Percentiles rank a stretch among this genome's conserved stretches.
Conservation (phyloP, 2,329 filamentous ascomycete species). For the Colletotrichum graminicola region DNA sequence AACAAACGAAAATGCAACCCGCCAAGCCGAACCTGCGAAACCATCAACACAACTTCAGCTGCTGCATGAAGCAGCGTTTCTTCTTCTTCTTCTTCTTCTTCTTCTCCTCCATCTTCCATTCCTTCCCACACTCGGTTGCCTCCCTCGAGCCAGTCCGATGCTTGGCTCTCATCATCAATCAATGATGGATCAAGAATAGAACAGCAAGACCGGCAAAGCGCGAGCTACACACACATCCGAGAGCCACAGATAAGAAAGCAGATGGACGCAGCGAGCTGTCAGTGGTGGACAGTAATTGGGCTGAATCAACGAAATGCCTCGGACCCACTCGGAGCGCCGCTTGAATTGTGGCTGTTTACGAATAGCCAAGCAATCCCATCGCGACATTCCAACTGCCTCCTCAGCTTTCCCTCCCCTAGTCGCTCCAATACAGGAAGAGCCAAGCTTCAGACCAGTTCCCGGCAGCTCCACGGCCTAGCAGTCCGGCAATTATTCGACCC, state of each 20-base stretch:
- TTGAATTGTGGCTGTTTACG: conserved; percentile 34
- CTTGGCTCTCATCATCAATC: conserved; percentile 13
- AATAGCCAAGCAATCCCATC: conserved; percentile 16
- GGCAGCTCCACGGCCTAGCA: conserved; percentile 36
- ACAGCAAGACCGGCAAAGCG: conserved; percentile 1
- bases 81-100: conserved; percentile 25
- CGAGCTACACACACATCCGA: not conserved
- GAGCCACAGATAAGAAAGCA: conserved; percentile 35
- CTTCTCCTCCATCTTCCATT: not conserved
- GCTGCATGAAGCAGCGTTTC: conserved; percentile 8
- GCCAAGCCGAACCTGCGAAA: conserved; percentile 34
- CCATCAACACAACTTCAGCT: conserved; percentile 26
- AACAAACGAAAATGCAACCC: conserved; percentile 5
- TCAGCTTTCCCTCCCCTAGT: conserved; percentile 2
- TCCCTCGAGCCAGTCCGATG: conserved; percentile 1
- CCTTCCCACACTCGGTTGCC: not conserved
- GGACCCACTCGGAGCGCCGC: conserved; percentile 40
- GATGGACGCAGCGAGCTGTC: conserved; percentile 21
- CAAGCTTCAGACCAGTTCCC: conserved; percentile 18
- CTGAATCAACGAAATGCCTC: conserved; percentile 43
- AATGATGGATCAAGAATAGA: conserved; percentile 7
- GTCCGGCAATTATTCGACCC: conserved; percentile 38
- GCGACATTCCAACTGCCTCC: conserved; percentile 8
- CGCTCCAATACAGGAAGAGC: not conserved
- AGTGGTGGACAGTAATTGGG: conserved; percentile 42